Base-by-base conservation (phyloP, 257 asterid species). In the Agastache rugosa region DNA sequence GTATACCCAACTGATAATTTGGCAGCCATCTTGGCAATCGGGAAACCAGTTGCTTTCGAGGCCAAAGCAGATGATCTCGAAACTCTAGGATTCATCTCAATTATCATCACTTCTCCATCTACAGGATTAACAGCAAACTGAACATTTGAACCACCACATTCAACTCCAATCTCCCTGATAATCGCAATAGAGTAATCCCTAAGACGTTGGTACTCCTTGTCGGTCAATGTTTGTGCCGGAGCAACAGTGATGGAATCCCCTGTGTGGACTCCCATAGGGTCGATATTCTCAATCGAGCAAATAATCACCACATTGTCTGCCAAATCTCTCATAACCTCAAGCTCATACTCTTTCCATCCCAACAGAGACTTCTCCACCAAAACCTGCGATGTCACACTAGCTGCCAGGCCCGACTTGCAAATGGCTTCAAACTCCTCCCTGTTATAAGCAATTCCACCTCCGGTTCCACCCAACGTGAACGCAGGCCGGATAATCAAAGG, bases 291-390 rank as follows among this genome's bases (percentile, higher is more conserved):
- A 50, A 95, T 95, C 0, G 99, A 95, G 84, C 99, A 95, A 78
- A 95, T 92, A 75, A 95, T 95, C 79, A 95, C 99, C 87, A 95
- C 99, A 79, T 92, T 95, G 82, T 92, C 99, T 0, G 98, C 97
- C 86, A 95, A 85, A 71, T 95, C 98, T 67, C 99, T 87, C 97
- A 95, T 92, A 66, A 95, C 98, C 83, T 95, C 99, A 34, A 92
- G 97, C 80, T 95, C 99, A 22, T 92, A 95, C 82, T 95, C 99
- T 81, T 95, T 95, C 99, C 99, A 95, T 34, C 98, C 99, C 72
- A 95, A 80, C 82, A 95, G 80, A 47, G 98, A 92, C 76, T 92
- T 95, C 88, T 95, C 98, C 67, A 92, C 97, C 88, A 95, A 84
- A 75, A 95, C 92, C 86, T 92, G 99, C 65, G 98, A 82, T 11